These are phyloP conservation scores for Eleusine indica DNA, from an alignment of 176 grass and related monocot species.

Conservation along the genomic window DNA sequence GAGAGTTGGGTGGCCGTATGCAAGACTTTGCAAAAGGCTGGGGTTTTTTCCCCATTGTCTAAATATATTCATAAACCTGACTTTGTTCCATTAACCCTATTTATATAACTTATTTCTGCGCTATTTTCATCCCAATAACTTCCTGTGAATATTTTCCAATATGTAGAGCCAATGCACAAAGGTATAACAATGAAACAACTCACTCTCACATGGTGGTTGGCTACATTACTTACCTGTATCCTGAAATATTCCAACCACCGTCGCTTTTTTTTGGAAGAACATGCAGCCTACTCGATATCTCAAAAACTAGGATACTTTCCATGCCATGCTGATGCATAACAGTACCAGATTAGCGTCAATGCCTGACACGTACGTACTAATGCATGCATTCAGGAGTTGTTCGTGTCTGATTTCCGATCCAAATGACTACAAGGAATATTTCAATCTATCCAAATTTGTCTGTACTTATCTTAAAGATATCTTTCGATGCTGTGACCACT, in stretches of 20 bases:
- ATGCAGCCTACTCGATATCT: conserved; percentile 13
- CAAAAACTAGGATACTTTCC: conserved; percentile 9
- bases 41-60: no score
- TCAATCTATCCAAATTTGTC: neutral
- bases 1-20: no score
- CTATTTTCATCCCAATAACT: neutral
- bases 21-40: no score
- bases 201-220: conserved; percentile 1
- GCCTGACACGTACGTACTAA: neutral
- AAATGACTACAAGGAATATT: neutral
- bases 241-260: neutral
- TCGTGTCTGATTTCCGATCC: neutral
- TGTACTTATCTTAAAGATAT: no score
- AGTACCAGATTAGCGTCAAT: neutral
- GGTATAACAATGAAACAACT: neutral
- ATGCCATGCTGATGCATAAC: conserved; percentile 6
- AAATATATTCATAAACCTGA: no score
- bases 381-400: neutral
- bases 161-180: neutral
- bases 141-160: neutral
- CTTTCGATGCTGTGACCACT: neutral
- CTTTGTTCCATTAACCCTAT: no score
- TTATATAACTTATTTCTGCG: neutral
- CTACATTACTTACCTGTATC: neutral
- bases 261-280: neutral